These are phyloP conservation scores for Mimosa pudica DNA, from an alignment of 306 rosid species.

Conservation along the genomic window DNA sequence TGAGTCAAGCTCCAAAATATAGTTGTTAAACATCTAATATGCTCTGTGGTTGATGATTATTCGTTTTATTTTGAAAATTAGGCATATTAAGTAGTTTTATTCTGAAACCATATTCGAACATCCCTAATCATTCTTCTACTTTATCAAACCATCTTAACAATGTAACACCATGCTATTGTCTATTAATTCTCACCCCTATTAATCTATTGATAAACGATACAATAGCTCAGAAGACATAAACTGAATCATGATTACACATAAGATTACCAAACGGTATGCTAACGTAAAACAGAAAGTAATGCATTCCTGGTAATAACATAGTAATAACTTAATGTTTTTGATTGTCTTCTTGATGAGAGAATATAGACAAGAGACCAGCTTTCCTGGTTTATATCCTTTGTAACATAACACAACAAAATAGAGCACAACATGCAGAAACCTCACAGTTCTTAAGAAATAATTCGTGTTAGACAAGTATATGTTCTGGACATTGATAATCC, in stretches of 20 bases:
- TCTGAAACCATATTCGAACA: neutral
- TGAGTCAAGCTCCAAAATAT: neutral
- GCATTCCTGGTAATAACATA: neutral
- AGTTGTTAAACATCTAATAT: neutral
- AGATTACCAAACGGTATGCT: neutral
- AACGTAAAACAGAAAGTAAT: neutral
- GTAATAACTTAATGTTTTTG: neutral
- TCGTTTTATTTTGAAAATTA: neutral
- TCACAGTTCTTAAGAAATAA: no score
- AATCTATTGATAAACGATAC: neutral
- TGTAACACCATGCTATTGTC: neutral
- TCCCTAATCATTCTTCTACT: neutral
- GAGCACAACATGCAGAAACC: neutral
- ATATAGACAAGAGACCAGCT: neutral
- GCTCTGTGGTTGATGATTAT: neutral
- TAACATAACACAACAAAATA: neutral
- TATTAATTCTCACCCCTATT: no score
- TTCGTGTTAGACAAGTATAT: neutral
- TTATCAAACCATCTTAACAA: neutral
- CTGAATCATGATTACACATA: neutral
- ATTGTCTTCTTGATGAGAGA: neutral
- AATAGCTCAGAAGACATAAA: neutral
- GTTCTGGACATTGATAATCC: neutral
- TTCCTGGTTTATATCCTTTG: neutral
- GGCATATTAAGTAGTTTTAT: neutral